A percentile compares a stretch with the other conserved stretches of the same genome.
phyloP scores from a whole-genome alignment of 1,284 basidiomycete genomes.

The Sporisorium scitamineum region DNA sequence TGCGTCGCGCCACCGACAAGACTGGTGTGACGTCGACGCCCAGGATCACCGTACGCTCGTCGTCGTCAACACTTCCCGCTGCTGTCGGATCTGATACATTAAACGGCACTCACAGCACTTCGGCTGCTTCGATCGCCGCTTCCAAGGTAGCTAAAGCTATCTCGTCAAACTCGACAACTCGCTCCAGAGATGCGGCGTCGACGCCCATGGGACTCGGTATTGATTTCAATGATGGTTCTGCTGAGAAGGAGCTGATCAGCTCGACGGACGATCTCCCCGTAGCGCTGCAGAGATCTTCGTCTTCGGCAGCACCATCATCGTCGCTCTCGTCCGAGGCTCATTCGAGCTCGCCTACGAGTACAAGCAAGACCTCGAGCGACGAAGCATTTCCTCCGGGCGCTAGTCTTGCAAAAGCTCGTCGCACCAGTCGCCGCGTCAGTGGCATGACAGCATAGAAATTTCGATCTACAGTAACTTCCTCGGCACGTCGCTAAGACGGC shows the following conservation, averaged over 20 bases:
- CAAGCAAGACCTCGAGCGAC: conserved; percentile 15
- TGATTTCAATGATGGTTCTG: conserved; percentile 16
- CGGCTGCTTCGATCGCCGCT: conserved; percentile 27
- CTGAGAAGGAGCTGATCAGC: conserved; percentile 20
- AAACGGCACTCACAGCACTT: background rate
- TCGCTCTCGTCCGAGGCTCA: conserved; percentile 19
- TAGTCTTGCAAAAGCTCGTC: conserved; percentile 16
- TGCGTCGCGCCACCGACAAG: conserved; percentile 30
- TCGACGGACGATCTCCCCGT: conserved; percentile 21
- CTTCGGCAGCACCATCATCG: conserved; percentile 9
- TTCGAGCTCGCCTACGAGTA: conserved; percentile 21
- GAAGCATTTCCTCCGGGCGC: background rate
- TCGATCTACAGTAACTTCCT: background rate
- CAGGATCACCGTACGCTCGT: conserved; percentile 41
- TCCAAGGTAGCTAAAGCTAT: conserved; percentile 34
- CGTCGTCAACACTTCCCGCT: conserved; percentile 22
- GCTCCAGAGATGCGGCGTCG: conserved; percentile 6
- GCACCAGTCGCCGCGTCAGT: conserved; percentile 33
- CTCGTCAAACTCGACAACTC: conserved; percentile 5
- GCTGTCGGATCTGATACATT: background rate
- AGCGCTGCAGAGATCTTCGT: conserved; percentile 19
- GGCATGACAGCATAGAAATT: conserved; percentile 22
- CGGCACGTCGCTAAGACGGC: background rate
- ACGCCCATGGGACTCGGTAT: conserved; percentile 37
- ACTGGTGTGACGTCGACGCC: conserved; percentile 29